Evolutionary conservation across 2,329 filamentous ascomycete species (phyloP), one percentile per base, ranked within the genome.

Genomic region (Aspergillus uvarum): DNA sequence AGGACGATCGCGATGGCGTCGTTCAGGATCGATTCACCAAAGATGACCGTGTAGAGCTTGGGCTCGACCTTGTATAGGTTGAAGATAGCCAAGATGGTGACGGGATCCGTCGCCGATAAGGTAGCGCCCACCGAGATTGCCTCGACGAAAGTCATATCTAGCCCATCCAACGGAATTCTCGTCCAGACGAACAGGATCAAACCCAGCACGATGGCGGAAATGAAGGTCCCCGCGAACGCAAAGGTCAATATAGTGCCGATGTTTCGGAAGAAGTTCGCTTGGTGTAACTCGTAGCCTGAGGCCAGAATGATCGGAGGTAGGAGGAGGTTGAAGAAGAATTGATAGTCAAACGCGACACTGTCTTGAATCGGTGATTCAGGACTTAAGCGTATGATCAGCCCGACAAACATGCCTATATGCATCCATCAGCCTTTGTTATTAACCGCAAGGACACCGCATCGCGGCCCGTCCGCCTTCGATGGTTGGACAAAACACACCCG

Each of bases 1-100:
- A 99, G 87, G 72, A 99, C 95, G 76, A 99, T 99, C 65, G 95
- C 95, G 72, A 99, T 94, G 49, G 95, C 95, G 80, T 99, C 95
- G 75, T 99, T 99, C 58, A 99, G 81, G 62, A 99, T 98, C 7
- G 94, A 96, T 79, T 99, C 95, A 73, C 95, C 95, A 76, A 99
- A 99, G 67, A 99, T 99, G 74, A 99, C 88, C 31, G 95, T 99
- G 79, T 99, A 99, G 19, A 99, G 85, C 79, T 98, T 98, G 2
- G 95, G 95, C 71, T 99, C 95, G 69, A 99, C 95, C 79, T 98
- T 98, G 85, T 98, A 99, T 1, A 95, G 90, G 76, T 97, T 98
- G 85, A 99, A 99, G 68, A 99, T 99, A 74, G 95, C 95, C 56
- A 99, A 82, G 69, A 99, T 98, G 0, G 95, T 99, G 60, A 99